A percentile compares a stretch with the other conserved stretches of the same genome.
phyloP scores from a whole-genome alignment of 2,329 filamentous ascomycete species.

The Venturia aucupariae region DNA sequence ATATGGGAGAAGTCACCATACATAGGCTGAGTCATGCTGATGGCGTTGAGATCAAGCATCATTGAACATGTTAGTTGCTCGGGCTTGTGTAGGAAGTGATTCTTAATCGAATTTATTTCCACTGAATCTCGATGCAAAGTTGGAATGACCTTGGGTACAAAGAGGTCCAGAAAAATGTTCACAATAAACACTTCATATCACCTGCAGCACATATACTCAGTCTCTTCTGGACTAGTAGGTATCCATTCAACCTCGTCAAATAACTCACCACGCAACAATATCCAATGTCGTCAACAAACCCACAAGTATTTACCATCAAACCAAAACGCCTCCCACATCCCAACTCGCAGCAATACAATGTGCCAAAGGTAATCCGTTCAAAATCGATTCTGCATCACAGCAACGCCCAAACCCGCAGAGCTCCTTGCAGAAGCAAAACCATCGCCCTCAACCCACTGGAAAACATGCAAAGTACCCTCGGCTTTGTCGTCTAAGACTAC shows the following conservation, averaged over 20 bases:
- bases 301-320: neutral
- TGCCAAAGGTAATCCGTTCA: constrained; percentile 23
- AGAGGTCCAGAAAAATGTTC: too few species aligned
- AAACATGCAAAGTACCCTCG: constrained; percentile 14
- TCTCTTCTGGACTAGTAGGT: neutral
- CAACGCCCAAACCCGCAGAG: too few species aligned
- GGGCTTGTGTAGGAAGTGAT: neutral
- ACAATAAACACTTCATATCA: too few species aligned
- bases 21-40: neutral
- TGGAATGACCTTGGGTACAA: neutral
- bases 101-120: neutral
- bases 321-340: neutral
- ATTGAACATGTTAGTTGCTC: neutral
- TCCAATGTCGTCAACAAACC: neutral
- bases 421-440: constrained; percentile 18
- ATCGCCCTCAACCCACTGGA: constrained; percentile 18
- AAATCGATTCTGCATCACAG: constrained; percentile 31
- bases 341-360: constrained; percentile 14
- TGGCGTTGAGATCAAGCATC: neutral
- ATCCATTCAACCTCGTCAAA: too few species aligned
- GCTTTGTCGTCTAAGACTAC: constrained; percentile 13
- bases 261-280: neutral
- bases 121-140: neutral
- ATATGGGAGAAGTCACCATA: neutral
- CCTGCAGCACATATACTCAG: neutral